Evolutionary conservation across 495 filamentous ascomycete species (phyloP).

Genomic region (Clohesyomyces aquaticus): DNA sequence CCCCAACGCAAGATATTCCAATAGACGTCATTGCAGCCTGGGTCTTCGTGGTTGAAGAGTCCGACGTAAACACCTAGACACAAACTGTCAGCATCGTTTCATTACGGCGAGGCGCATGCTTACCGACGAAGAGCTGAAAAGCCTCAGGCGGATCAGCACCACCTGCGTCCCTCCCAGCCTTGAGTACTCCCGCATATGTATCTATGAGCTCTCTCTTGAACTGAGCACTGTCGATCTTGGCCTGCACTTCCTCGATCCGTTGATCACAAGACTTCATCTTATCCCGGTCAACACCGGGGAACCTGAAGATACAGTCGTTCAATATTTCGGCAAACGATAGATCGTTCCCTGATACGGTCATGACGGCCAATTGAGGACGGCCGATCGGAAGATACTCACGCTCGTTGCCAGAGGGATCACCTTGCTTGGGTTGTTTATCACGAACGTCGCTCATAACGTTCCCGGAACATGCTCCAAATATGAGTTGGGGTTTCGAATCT

Average conservation of each 20-base stretch:
- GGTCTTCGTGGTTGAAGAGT: neutral
- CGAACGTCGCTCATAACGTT: slow-evolving; percentile 2
- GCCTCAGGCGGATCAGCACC: neutral
- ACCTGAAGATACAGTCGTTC: neutral
- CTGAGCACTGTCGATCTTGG: neutral
- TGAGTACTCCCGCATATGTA: neutral
- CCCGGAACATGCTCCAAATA: neutral
- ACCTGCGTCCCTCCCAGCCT: neutral
- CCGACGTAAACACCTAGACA: neutral
- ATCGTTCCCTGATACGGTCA: neutral
- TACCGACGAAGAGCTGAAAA: slow-evolving; percentile 2
- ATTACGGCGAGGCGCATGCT: no score
- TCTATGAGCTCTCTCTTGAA: neutral
- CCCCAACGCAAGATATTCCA: neutral
- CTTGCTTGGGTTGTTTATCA: neutral
- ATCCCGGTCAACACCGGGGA: no score
- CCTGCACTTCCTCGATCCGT: neutral
- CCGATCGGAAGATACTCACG: neutral
- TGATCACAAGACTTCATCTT: slow-evolving; percentile 9
- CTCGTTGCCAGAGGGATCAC: neutral
- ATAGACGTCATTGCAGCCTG: neutral
- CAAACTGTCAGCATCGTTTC: neutral
- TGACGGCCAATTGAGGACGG: neutral
- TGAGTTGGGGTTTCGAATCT: neutral
- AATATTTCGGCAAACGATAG: neutral